These are phyloP conservation scores for Beauveria caledonica DNA, from an alignment of 2,329 filamentous ascomycete genomes.

Conservation along the genomic window DNA sequence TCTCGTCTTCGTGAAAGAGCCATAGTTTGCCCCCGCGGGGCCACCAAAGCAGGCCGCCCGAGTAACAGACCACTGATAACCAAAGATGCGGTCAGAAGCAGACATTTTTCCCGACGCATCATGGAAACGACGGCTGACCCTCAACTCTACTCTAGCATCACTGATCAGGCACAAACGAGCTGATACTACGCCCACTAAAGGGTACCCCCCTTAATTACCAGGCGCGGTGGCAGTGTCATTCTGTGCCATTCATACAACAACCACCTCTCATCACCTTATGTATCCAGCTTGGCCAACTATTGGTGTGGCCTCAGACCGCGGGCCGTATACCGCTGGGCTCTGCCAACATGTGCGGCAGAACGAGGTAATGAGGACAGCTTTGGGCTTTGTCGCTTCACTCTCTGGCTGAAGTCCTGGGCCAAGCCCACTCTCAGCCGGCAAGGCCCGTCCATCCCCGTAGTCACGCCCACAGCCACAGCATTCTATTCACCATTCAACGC, in stretches of 20 bases:
- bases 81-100: background rate
- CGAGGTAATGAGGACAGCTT: background rate
- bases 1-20: background rate
- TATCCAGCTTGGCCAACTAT: too few species aligned
- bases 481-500: background rate
- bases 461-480: background rate
- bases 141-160: background rate
- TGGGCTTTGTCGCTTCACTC: background rate
- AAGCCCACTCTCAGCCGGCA: background rate
- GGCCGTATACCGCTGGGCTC: background rate
- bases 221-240: background rate
- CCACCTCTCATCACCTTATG: background rate
- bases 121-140: background rate
- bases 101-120: background rate
- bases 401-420: background rate
- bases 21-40: background rate
- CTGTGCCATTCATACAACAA: background rate
- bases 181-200: background rate
- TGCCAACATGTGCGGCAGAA: background rate
- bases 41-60: background rate
- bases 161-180: background rate
- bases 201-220: background rate
- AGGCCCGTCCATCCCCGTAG: constrained; percentile 1
- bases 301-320: background rate
- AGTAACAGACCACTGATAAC: background rate